Conservation (phyloP, 2,329 filamentous ascomycete species). For the Botrytis pseudocinerea region DNA sequence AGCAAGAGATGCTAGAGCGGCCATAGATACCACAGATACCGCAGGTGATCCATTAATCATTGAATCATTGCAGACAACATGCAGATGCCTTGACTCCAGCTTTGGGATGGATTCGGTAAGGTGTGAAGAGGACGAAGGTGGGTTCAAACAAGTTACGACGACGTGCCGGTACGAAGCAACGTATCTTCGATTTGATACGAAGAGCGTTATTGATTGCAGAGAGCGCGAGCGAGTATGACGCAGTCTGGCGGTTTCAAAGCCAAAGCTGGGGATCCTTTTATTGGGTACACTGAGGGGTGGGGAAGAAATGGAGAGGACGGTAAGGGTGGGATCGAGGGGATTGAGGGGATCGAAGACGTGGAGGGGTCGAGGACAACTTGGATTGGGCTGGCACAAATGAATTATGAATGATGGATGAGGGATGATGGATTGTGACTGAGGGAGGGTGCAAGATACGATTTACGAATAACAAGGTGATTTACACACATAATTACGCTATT, state of each 20-base stretch:
- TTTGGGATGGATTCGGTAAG: no score
- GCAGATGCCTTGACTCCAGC: not conserved
- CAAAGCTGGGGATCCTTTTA: not conserved
- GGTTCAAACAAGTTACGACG: not conserved
- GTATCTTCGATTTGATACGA: not conserved
- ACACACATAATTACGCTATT: not conserved
- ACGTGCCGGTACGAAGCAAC: not conserved
- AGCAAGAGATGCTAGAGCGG: not conserved
- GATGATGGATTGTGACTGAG: not conserved
- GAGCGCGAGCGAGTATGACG: not conserved
- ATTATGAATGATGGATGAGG: not conserved
- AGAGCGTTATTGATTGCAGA: not conserved
- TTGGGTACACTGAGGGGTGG: not conserved
- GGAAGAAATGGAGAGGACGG: not conserved
- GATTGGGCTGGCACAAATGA: not conserved
- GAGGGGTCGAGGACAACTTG: not conserved
- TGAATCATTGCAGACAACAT: not conserved
- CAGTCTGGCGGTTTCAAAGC: not conserved
- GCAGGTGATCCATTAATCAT: not conserved
- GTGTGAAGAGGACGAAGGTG: not conserved
- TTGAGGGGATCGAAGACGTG: not conserved
- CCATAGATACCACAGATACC: not conserved
- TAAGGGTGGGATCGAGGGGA: not conserved
- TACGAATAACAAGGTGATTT: not conserved
- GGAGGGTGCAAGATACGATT: not conserved